Conservation (phyloP, 1,139 yeast species). For the Taphrina deformans region DNA sequence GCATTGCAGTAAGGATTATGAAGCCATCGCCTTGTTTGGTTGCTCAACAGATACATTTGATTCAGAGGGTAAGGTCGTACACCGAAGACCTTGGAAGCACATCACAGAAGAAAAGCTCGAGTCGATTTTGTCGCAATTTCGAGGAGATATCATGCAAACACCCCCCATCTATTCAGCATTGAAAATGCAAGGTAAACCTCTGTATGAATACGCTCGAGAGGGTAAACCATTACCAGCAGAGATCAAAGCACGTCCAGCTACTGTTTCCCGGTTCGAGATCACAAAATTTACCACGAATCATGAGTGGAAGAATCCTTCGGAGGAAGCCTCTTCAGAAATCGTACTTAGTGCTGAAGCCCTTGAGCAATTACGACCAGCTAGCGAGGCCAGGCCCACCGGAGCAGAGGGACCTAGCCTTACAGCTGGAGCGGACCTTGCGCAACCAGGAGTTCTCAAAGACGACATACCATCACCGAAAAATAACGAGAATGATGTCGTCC, state of each 20-base stretch:
- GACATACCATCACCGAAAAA: too few relatives aligned
- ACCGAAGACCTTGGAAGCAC: constrained; percentile 58
- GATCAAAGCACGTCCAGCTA: constrained; percentile 73
- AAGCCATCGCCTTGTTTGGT: constrained; percentile 82
- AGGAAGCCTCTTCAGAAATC: constrained; percentile 44
- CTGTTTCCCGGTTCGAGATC: constrained; percentile 58
- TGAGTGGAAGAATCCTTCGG: constrained; percentile 50
- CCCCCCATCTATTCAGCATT: constrained; percentile 96
- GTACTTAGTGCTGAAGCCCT: constrained; percentile 40
- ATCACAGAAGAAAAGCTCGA: constrained; percentile 58
- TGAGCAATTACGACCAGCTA: constrained; percentile 34
- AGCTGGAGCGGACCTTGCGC: not conserved
- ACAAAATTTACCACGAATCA: constrained; percentile 60
- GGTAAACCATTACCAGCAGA: constrained; percentile 80
- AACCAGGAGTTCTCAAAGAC: too few relatives aligned
- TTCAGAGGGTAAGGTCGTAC: constrained; percentile 76
- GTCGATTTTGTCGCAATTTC: constrained; percentile 56
- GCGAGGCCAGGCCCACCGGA: constrained; percentile 16
- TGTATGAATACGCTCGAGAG: constrained; percentile 90
- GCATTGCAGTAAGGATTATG: constrained; percentile 68
- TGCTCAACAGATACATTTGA: constrained; percentile 93
- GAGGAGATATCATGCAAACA: constrained; percentile 79
- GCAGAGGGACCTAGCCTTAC: too few relatives aligned
- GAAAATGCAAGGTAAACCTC: constrained; percentile 89
- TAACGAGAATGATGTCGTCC: too few relatives aligned